These are phyloP conservation scores for Saturnispora bothae DNA, from an alignment of 805 yeast genomes.

Conservation along the genomic window DNA sequence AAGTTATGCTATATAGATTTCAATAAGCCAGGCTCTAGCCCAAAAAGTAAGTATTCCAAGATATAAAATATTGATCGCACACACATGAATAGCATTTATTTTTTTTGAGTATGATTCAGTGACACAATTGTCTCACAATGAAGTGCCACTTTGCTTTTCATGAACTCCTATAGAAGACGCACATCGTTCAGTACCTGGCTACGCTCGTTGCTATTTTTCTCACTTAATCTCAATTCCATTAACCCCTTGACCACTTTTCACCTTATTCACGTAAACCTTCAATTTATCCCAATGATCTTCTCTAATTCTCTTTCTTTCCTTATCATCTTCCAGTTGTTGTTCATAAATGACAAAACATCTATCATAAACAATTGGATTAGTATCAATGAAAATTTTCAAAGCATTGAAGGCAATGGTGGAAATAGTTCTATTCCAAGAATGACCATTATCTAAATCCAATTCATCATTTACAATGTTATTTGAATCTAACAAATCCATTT, in stretches of 20 bases:
- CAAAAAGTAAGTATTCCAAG: no score
- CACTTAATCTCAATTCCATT: conserved; percentile 50
- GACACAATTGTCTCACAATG: no score
- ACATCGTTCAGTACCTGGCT: background rate
- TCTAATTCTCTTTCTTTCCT: conserved; percentile 49
- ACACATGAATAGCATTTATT: no score
- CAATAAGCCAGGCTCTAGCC: no score
- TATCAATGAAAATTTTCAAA: conserved; percentile 82
- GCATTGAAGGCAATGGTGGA: conserved; percentile 88
- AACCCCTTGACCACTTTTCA: conserved; percentile 20
- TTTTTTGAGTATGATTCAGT: no score
- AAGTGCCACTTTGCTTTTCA: no score
- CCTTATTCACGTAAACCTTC: conserved; percentile 44
- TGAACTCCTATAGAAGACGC: no score
- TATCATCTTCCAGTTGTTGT: conserved; percentile 66
- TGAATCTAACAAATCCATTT: conserved; percentile 22
- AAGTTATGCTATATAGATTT: no score
- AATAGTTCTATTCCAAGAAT: conserved; percentile 88
- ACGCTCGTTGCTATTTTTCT: background rate
- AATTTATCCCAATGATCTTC: conserved; percentile 62
- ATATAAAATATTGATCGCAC: no score
- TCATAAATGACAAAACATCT: conserved; percentile 85
- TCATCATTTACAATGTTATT: conserved; percentile 22
- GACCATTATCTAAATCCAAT: conserved; percentile 33
- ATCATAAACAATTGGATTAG: conserved; percentile 83